Conservation (phyloP, 768 basidiomycete genomes). For the Pluteus cervinus region DNA sequence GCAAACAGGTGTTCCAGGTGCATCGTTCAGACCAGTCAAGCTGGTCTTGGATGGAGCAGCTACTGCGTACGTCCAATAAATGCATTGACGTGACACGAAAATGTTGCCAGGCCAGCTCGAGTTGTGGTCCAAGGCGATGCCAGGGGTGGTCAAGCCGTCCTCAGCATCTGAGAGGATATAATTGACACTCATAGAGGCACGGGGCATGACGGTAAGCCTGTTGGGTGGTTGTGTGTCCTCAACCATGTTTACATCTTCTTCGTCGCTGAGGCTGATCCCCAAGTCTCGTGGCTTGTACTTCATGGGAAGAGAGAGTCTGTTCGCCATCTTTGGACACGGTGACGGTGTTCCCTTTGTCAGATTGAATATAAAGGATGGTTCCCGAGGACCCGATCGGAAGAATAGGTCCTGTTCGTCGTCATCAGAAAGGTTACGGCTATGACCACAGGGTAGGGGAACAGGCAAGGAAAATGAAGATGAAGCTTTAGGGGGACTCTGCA, state of each 20-base stretch:
- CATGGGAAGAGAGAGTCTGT: conserved; percentile 37
- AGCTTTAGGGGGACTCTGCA: conserved; percentile 30
- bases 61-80: conserved; percentile 71
- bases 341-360: conserved; percentile 54
- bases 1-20: neutral
- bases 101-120: conserved; percentile 61
- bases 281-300: conserved; percentile 74
- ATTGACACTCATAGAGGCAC: conserved; percentile 56
- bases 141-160: conserved; percentile 69
- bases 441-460: conserved; percentile 14
- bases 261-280: conserved; percentile 56
- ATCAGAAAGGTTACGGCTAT: conserved; percentile 21
- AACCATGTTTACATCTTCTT: conserved; percentile 32
- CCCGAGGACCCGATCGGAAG: conserved; percentile 38
- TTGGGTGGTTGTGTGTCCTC: conserved; percentile 17
- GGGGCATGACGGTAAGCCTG: conserved; percentile 38
- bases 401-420: conserved; percentile 53
- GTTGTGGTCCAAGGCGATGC: conserved; percentile 39
- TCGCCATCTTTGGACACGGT: conserved; percentile 35
- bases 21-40: conserved; percentile 10
- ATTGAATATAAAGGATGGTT: conserved; percentile 52
- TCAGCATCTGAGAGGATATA: conserved; percentile 54
- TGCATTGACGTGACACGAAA: conserved; percentile 49
- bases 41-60: too few species aligned
- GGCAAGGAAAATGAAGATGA: conserved; percentile 52